Evolutionary conservation across 31 red algal species (phyloP), one percentile per base, ranked within the genome.

Genomic region (Asparagopsis taxiformis): DNA sequence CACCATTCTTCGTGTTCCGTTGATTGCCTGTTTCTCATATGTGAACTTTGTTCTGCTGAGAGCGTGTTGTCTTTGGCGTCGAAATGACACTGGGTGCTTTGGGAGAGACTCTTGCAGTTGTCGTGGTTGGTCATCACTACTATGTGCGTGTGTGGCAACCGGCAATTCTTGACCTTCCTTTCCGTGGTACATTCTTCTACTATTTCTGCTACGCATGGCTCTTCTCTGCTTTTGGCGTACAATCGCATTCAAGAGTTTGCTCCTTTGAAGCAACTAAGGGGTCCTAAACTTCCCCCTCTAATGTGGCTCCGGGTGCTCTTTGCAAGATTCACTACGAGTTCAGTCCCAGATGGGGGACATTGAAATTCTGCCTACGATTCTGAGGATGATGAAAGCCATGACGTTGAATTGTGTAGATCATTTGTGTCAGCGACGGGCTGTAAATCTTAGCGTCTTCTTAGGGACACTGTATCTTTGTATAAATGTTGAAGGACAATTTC

Each of bases 61-160:
- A 1, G n/a, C n/a, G 91, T 94, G 36, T 48, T 87, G 3, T 71
- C 81, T 24, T 63, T 94, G 33, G 91, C 91, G 24, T 85, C 91
- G 32, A 76, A 85, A 75, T 94, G 70, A 81, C 91, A 30, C 44
- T 94, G 1, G 72, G 70, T 38, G 91, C 82, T 19, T 46, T 94
- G 13, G 83, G 77, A 3, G 91, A 94, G 63, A 80, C 84, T 21
- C 59, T 94, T 32, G 78, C 60, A 11, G 82, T 87, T 43, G 77
- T 94, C 51, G 84, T 94, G 10, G 78, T 88, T 0, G 91, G 91
- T 37, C 78, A 94, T 62, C 91, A 94, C 61, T 94, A 86, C 32
- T 94, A 87, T 43, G 71, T 94, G 10, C 61, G 82, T n/a, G 75
- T 94, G 29, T 94, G 80, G 73, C 80, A 74, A 10, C 91, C 91